A percentile compares a stretch with the other conserved stretches of the same genome.
Conservation (phyloP, 257 asterid genomes). For the Salvia splendens region DNA sequence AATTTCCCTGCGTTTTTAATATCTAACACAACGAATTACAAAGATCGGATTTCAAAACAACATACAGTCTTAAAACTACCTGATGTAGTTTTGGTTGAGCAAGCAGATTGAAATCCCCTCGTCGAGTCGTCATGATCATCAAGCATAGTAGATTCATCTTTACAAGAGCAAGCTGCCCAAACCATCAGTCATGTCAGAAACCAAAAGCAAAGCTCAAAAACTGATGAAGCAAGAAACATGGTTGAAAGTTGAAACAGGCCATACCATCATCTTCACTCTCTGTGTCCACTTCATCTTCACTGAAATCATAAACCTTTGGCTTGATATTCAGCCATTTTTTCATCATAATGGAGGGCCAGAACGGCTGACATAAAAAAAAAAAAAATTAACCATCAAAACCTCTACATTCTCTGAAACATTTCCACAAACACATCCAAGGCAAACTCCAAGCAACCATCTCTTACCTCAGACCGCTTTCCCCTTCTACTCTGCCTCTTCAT, state of each 20-base stretch:
- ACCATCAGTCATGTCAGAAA: slow-evolving; percentile 4
- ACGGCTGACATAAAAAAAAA: slow-evolving; percentile 46
- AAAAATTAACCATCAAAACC: neutral
- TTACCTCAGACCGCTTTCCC: slow-evolving; percentile 67
- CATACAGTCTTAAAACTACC: slow-evolving; percentile 2
- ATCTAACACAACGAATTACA: neutral
- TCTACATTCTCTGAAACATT: slow-evolving; percentile 19
- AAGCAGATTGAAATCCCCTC: slow-evolving; percentile 42
- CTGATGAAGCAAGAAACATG: slow-evolving; percentile 22
- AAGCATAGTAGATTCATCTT: slow-evolving; percentile 43
- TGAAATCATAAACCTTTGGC: slow-evolving; percentile 76
- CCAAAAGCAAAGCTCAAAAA: neutral
- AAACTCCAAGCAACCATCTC: neutral
- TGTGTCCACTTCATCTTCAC: slow-evolving; percentile 91
- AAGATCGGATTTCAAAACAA: too few relatives aligned
- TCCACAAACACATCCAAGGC: slow-evolving; percentile 17
- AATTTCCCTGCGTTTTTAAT: neutral
- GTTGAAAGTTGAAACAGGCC: neutral
- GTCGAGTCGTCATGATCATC: slow-evolving; percentile 42
- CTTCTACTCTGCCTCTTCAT: slow-evolving; percentile 50
- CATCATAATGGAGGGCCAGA: slow-evolving; percentile 94
- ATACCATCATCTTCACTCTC: slow-evolving; percentile 96
- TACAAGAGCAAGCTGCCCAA: slow-evolving; percentile 57
- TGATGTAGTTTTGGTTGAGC: slow-evolving; percentile 44
- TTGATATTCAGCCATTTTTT: slow-evolving; percentile 89